Conservation (phyloP, 345 rosid species). For the Sisymbrium altissimum region DNA sequence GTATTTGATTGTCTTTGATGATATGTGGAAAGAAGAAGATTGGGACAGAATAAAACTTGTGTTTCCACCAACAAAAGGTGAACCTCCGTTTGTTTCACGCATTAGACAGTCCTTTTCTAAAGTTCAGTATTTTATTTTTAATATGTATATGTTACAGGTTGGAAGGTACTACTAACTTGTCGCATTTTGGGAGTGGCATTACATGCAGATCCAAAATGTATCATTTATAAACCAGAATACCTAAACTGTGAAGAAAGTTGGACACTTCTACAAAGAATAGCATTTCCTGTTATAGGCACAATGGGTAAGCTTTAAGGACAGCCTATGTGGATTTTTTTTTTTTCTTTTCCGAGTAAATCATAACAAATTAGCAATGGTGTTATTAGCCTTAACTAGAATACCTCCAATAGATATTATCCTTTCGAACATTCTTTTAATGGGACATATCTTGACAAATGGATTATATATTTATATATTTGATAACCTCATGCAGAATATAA, state of each 20-base stretch:
- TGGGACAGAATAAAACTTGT: background rate
- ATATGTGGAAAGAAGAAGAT: background rate
- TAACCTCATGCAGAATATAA: background rate
- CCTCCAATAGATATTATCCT: too few relatives aligned
- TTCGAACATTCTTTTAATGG: too few relatives aligned
- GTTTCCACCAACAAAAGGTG: background rate
- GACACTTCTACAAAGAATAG: constrained; percentile 29
- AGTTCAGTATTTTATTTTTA: too few relatives aligned
- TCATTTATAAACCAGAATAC: background rate
- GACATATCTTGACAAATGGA: too few relatives aligned
- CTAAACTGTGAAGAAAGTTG: background rate
- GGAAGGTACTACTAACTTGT: constrained; percentile 26
- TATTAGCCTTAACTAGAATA: too few relatives aligned
- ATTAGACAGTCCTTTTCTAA: background rate
- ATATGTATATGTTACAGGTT: background rate
- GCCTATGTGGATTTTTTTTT: too few relatives aligned
- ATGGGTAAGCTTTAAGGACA: constrained; percentile 3
- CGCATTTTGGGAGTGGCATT: constrained; percentile 26
- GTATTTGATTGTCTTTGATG: background rate
- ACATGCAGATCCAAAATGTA: constrained; percentile 2
- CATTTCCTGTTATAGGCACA: background rate
- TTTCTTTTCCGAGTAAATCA: background rate
- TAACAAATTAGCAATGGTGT: too few relatives aligned
- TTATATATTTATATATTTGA: background rate
- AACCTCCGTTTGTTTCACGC: background rate